These are phyloP conservation scores for Beauveria varroae DNA, from an alignment of 2,329 filamentous ascomycete species.

Conservation along the genomic window DNA sequence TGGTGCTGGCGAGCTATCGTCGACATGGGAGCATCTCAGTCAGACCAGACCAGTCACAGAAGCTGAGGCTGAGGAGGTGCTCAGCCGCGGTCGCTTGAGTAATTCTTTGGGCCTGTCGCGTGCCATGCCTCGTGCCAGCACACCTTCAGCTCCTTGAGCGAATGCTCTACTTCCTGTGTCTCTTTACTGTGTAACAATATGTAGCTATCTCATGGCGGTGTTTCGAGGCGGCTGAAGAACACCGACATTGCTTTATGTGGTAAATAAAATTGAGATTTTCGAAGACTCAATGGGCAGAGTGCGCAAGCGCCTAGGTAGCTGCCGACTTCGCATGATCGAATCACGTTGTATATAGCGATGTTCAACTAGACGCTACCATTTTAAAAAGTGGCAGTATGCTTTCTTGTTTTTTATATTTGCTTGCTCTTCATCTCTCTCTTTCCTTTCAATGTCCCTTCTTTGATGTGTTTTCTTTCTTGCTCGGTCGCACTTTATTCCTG, in stretches of 20 bases:
- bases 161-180: background rate
- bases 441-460: too few relatives aligned
- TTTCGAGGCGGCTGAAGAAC: background rate
- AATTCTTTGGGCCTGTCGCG: conserved; percentile 23
- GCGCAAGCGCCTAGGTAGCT: too few relatives aligned
- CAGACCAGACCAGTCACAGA: conserved; percentile 43
- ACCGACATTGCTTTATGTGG: background rate
- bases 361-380: too few relatives aligned
- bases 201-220: background rate
- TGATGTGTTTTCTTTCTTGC: background rate
- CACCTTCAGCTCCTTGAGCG: background rate
- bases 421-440: too few relatives aligned
- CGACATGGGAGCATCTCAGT: conserved; percentile 49
- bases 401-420: too few relatives aligned
- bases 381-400: too few relatives aligned
- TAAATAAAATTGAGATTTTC: background rate
- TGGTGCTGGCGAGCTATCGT: conserved; percentile 29
- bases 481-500: background rate
- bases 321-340: background rate
- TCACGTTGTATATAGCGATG: background rate
- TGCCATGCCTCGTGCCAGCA: background rate
- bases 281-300: background rate
- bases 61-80: conserved; percentile 49
- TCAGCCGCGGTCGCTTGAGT: conserved; percentile 44
- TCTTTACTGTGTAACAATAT: background rate